Evolutionary conservation across 2,329 filamentous ascomycete genomes (phyloP).

Genomic region (Madurella mycetomatis): DNA sequence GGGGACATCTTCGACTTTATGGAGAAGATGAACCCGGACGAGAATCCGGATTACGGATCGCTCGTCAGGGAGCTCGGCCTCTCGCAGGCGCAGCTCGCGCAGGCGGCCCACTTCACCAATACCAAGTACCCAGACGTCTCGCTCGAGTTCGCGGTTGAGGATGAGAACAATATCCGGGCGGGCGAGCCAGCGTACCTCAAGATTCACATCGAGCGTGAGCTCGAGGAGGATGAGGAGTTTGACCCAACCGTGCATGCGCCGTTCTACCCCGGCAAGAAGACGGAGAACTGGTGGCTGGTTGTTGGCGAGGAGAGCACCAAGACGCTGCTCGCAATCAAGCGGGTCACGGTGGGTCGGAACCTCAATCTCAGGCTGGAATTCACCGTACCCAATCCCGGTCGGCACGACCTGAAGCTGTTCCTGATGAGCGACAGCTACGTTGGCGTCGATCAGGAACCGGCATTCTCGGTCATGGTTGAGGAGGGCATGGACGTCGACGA

Average conservation of each 20-base stretch:
- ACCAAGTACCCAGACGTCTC: conserved; percentile 94
- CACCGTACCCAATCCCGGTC: conserved; percentile 76
- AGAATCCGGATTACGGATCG: conserved; percentile 75
- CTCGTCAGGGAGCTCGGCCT: conserved; percentile 76
- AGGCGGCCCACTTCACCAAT: conserved; percentile 95
- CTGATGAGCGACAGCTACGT: conserved; percentile 97
- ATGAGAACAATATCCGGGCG: conserved; percentile 72
- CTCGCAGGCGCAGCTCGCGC: conserved; percentile 73
- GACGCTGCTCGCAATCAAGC: conserved; percentile 86
- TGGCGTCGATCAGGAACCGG: conserved; percentile 92
- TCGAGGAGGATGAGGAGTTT: conserved; percentile 66
- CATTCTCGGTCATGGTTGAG: conserved; percentile 77
- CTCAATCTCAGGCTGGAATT: conserved; percentile 81
- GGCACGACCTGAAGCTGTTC: conserved; percentile 85
- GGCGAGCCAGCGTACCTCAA: conserved; percentile 78
- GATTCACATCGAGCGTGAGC: conserved; percentile 78
- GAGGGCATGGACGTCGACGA: conserved; percentile 96
- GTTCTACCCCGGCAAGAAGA: conserved; percentile 87
- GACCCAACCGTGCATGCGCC: conserved; percentile 88
- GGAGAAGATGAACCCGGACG: conserved; percentile 95
- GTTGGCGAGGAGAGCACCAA: conserved; percentile 89
- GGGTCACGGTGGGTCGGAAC: conserved; percentile 77
- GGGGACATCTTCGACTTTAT: conserved; percentile 97
- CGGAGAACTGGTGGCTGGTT: conserved; percentile 98
- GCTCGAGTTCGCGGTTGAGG: conserved; percentile 80